Conservation (phyloP, 208 protist genomes). For the Angomonas deanei region DNA sequence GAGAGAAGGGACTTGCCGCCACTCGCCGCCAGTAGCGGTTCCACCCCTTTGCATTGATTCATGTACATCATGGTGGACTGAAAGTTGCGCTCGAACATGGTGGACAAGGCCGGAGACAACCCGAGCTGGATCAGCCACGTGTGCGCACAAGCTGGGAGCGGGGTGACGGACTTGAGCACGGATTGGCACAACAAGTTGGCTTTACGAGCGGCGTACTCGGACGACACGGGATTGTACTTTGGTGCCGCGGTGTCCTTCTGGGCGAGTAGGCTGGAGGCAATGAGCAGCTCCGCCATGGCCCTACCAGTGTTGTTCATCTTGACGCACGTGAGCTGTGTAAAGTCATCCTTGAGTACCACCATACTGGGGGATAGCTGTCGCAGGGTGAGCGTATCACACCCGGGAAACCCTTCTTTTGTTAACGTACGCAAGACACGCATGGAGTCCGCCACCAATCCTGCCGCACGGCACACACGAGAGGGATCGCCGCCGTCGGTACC, state of each 20-base stretch:
- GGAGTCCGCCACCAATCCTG: slow-evolving; percentile 48
- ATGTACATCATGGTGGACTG: slow-evolving; percentile 35
- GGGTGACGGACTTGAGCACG: slow-evolving; percentile 25
- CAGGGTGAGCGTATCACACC: slow-evolving; percentile 64
- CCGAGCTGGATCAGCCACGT: slow-evolving; percentile 58
- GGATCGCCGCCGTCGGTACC: slow-evolving; percentile 74
- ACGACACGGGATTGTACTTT: slow-evolving; percentile 15
- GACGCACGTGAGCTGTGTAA: slow-evolving; percentile 38
- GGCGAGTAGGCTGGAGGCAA: slow-evolving; percentile 29
- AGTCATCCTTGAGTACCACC: slow-evolving; percentile 64
- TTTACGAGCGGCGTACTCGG: slow-evolving; percentile 23
- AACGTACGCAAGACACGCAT: slow-evolving; percentile 51
- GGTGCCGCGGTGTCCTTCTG: slow-evolving; percentile 14
- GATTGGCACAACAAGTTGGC: slow-evolving; percentile 44
- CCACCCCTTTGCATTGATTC: not conserved
- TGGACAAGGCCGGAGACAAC: slow-evolving; percentile 56
- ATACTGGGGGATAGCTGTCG: slow-evolving; percentile 64
- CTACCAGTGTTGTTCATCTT: slow-evolving; percentile 43
- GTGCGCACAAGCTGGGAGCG: slow-evolving; percentile 43
- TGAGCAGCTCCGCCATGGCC: slow-evolving; percentile 65
- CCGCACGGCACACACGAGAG: slow-evolving; percentile 67
- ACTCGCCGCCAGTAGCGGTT: not conserved
- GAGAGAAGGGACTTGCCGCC: slow-evolving; percentile 15
- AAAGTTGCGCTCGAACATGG: slow-evolving; percentile 30
- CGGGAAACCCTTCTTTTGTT: slow-evolving; percentile 47